Base-by-base conservation (phyloP, 257 asterid genomes). In the Jacaranda copaia region DNA sequence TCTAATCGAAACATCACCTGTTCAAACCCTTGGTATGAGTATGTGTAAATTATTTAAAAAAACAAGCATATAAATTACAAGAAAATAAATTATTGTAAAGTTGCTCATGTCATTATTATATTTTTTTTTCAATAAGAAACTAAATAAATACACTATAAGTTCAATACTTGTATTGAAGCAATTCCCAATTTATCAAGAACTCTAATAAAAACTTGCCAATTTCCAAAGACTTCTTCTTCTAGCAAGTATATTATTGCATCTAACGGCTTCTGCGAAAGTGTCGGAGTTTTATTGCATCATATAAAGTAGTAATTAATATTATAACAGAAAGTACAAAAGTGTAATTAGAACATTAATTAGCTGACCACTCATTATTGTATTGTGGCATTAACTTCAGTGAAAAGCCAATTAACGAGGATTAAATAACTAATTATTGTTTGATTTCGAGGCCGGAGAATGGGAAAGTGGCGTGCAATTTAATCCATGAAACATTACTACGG, bases 341-440 rank as follows among this genome's bases (percentile, higher is more conserved):
- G 51, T 65, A 73, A 73, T 80, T 59, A 56, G 40, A 25, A 36
- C 71, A 71, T 12, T 83, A 66, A 79, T 73, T 68, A 15, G 70
- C 66, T 63, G 55, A 36, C 5, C 76, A 68, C 62, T 68, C 60
- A 59, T 79, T 66, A 68, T 53, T 62, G 80, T 40, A 65, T 63
- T 68, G 38, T 71, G n/a, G 39, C 43, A 51, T 25, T 79, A 76
- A 73, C 82, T 76, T 73, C 35, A 65, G 20, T 63, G 42, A 56
- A 70, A 84, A 75, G 81, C 55, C 77, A 76, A 71, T 48, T 43
- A 77, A 62, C 19, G 3, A 83, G 35, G 59, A 18, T 76, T 76
- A 49, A 76, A 38, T 20, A 49, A 72, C 10, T 49, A 42, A 66
- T 25, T 55, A 68, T 18, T 46, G 14, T 62, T 53, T 3, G 4